Conservation (phyloP, 2,329 filamentous ascomycete species). For the Aspergillus japonicus region DNA sequence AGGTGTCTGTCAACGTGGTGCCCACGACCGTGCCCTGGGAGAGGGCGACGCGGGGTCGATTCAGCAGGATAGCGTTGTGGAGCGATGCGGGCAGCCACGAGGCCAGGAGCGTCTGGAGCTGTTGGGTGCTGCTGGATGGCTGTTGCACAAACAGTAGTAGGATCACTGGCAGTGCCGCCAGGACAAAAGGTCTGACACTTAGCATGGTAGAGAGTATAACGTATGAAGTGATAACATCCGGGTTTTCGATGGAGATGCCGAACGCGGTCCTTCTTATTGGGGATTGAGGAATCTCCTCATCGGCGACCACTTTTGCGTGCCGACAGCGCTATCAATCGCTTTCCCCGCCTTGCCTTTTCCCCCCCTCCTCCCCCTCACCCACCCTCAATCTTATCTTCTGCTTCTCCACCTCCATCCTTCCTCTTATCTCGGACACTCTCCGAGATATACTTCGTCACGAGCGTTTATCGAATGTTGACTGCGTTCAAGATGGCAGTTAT, state of each 20-base stretch:
- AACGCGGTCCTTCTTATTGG: no score
- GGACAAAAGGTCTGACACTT: background rate
- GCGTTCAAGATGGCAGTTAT: background rate
- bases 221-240: no score
- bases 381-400: no score
- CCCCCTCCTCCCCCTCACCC: no score
- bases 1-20: constrained; percentile 21
- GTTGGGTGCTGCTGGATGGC: background rate
- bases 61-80: background rate
- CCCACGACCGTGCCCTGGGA: constrained; percentile 34
- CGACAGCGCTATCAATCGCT: no score
- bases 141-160: background rate
- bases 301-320: no score
- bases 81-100: background rate
- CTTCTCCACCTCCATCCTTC: no score
- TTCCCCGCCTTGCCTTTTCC: no score
- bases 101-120: background rate
- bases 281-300: no score
- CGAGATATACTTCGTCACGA: background rate
- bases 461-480: background rate
- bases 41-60: constrained; percentile 17
- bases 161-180: background rate
- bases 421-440: background rate
- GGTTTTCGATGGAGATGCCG: no score
- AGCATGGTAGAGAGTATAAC: background rate